A percentile compares a stretch with the other conserved stretches of the same genome.
Evolutionary conservation across 2,329 filamentous ascomycete genomes (phyloP).

Genomic region (Ophiognomonia clavigignenti-juglandacearum): DNA sequence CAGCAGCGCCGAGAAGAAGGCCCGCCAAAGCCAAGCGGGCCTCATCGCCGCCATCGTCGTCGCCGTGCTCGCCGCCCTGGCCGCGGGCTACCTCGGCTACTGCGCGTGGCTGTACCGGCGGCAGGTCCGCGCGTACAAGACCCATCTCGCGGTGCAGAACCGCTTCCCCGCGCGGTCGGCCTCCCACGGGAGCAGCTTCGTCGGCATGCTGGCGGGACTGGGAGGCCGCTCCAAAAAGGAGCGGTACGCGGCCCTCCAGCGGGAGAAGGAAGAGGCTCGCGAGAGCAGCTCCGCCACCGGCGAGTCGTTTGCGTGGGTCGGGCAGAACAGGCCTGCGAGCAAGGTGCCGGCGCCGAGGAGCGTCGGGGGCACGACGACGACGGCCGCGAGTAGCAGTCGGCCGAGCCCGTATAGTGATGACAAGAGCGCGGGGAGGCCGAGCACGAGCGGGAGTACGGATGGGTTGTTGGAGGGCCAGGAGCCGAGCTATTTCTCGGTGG

Average conservation of each 20-base stretch:
- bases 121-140: constrained; percentile 65
- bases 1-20: constrained; percentile 30
- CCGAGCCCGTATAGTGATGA: constrained; percentile 15
- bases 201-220: constrained; percentile 24
- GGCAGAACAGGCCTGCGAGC: constrained; percentile 20
- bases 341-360: background rate
- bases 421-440: constrained; percentile 29
- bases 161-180: constrained; percentile 33
- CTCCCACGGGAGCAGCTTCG: constrained; percentile 30
- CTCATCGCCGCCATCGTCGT: constrained; percentile 49
- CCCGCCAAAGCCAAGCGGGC: constrained; percentile 20
- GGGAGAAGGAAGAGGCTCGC: no score
- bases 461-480: constrained; percentile 39
- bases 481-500: constrained; percentile 60
- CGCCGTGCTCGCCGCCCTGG: constrained; percentile 58
- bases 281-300: no score
- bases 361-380: constrained; percentile 14
- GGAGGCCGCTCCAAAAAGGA: no score
- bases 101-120: constrained; percentile 70
- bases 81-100: constrained; percentile 63
- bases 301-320: constrained; percentile 19
- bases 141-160: constrained; percentile 62
- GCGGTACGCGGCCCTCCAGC: no score
- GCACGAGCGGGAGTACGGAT: constrained; percentile 31
- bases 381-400: constrained; percentile 10